Evolutionary conservation across 768 basidiomycete species (phyloP), one percentile per base, ranked within the genome.

Genomic region (Agaricus sinodeliciosus): DNA sequence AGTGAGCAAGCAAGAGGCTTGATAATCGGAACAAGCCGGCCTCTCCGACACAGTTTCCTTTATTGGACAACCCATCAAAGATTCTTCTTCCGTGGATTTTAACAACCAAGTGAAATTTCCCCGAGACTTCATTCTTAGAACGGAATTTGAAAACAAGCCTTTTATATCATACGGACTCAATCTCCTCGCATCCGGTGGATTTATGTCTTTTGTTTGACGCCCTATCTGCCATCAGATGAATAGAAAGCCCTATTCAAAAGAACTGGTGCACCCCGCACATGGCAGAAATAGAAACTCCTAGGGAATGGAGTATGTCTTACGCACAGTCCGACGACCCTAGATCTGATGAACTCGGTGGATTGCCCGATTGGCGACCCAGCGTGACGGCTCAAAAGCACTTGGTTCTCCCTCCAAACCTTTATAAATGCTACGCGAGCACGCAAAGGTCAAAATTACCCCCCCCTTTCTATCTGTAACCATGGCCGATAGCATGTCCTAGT

Each of bases 261-360:
- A 72, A 74, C 69, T 70, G 72, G 72, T 69, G 62, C 69, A 67
- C 70, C 67, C 45, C 47, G 70, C 71, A 69, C 67, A 67, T 67
- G 67, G 63, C 63, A 63, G 60, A 54, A 61, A 60, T 65, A 57
- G 54, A 51, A 69, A 68, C 67, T 72, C 71, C 71, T 72, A 72
- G 72, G 70, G 69, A 69, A 66, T 71, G 67, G 67, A 62, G 63
- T 62, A 58, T 58, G 53, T 65, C 11, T 31, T 70, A 72, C 70
- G 72, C 78, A 79, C 74, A 73, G 62, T 55, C 51, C 59, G 57
- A 67, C 74, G 81, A 82, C 81, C 81, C 81, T 82, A 82, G 80
- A 82, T 82, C 79, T 82, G 77, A 78, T 79, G 73, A 78, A 49
- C 47, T 76, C 72, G 74, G 75, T 76, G 78, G 77, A 80, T 73